A percentile compares a stretch with the other conserved stretches of the same genome.
Conservation (phyloP, 75 land plant genomes). For the Pinus tabuliformis region DNA sequence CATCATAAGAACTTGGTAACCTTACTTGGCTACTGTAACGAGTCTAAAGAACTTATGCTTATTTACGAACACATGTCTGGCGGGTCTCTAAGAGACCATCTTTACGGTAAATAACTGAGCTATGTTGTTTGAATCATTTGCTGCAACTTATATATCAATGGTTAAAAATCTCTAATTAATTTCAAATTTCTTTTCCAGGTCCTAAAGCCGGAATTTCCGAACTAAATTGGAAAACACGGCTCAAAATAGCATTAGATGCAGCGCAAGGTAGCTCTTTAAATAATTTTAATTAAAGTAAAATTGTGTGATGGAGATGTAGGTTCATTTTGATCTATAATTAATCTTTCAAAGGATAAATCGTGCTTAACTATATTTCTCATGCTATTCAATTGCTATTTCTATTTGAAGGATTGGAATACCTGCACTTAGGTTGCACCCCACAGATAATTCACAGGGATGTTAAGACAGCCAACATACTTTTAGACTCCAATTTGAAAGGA, state of each 20-base stretch:
- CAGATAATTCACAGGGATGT: conserved; percentile 33
- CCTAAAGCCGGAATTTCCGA: background rate
- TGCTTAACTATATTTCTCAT: background rate
- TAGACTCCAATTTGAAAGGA: conserved; percentile 14
- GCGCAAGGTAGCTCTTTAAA: conserved; percentile 14
- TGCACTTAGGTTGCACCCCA: conserved; percentile 21
- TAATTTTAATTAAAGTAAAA: background rate
- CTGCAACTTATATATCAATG: too few relatives aligned
- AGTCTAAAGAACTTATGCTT: too few relatives aligned
- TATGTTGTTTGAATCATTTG: too few relatives aligned
- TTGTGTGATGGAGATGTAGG: background rate
- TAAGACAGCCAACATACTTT: conserved; percentile 25
- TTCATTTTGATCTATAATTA: too few relatives aligned
- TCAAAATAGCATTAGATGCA: conserved; percentile 20
- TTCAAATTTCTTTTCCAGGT: background rate
- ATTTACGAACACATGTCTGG: too few relatives aligned
- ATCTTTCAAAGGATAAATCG: background rate
- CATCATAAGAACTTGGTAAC: too few relatives aligned
- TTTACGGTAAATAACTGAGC: too few relatives aligned
- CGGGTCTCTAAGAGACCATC: too few relatives aligned
- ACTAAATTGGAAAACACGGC: conserved; percentile 22
- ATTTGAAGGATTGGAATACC: conserved; percentile 26
- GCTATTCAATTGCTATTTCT: background rate
- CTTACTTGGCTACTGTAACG: too few relatives aligned
- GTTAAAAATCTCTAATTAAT: background rate